Conservation (phyloP, 441 rosid genomes). For the Theobroma grandiflorum region DNA sequence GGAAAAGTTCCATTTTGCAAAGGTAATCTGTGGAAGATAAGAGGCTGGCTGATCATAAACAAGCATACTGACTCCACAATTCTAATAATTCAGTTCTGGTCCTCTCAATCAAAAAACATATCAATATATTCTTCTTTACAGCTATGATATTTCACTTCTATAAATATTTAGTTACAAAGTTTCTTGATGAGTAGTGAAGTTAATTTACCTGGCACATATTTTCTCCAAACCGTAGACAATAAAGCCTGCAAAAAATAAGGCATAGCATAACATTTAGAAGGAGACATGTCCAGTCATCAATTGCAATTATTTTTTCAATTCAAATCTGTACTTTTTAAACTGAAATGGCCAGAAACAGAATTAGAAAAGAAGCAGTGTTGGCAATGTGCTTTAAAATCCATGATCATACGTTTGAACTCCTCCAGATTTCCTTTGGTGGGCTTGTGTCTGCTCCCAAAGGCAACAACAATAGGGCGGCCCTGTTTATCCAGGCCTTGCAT, state of each 20-base stretch:
- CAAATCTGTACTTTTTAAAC: background rate
- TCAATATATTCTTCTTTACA: background rate
- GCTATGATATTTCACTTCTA: background rate
- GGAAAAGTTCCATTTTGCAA: background rate
- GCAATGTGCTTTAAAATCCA: background rate
- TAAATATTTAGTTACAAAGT: background rate
- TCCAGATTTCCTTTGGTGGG: constrained; percentile 66
- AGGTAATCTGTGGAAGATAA: background rate
- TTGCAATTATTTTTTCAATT: background rate
- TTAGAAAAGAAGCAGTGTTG: background rate
- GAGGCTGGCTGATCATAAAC: background rate
- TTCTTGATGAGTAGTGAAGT: constrained; percentile 10
- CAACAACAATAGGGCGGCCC: constrained; percentile 69
- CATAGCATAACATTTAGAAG: background rate
- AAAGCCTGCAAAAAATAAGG: constrained; percentile 53
- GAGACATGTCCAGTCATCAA: background rate
- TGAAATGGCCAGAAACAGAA: constrained; percentile 4
- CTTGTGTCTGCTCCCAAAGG: constrained; percentile 62
- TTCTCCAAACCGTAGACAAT: constrained; percentile 73
- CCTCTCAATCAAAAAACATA: background rate
- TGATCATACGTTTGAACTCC: constrained; percentile 71
- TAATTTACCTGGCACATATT: constrained; percentile 64
- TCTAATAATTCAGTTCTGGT: background rate
- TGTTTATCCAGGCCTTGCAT: constrained; percentile 78
- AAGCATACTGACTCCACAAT: background rate